Evolutionary conservation across 805 yeast species (phyloP).

Genomic region (Teunomyces gatunensis): DNA sequence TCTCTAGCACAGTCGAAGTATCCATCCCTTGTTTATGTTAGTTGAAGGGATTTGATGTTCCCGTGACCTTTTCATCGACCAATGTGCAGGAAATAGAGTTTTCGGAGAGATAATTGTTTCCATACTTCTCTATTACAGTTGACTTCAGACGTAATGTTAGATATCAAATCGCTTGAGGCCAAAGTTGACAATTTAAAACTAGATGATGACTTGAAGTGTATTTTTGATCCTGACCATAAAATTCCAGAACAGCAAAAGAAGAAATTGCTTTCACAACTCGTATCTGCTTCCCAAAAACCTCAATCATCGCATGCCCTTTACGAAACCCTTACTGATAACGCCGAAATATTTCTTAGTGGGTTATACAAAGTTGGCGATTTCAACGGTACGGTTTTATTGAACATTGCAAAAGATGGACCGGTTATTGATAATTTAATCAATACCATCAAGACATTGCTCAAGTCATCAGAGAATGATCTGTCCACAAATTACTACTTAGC

Average conservation of each 20-base stretch:
- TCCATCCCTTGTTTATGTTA: conserved; percentile 54
- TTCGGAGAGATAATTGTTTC: neutral
- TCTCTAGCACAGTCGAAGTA: conserved; percentile 68
- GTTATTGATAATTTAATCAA: conserved; percentile 8
- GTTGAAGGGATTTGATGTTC: neutral
- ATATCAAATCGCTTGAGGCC: neutral
- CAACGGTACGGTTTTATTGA: conserved; percentile 14
- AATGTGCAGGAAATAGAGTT: neutral
- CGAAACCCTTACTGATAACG: conserved; percentile 16
- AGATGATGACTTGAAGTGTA: neutral
- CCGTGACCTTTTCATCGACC: neutral
- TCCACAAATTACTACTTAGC: conserved; percentile 10
- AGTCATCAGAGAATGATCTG: neutral
- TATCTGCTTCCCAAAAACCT: conserved; percentile 5
- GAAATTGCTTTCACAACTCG: neutral
- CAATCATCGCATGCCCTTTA: conserved; percentile 10
- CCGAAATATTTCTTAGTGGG: conserved; percentile 14
- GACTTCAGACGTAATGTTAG: neutral
- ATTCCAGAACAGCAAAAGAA: neutral
- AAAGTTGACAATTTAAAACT: neutral
- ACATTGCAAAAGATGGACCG: conserved; percentile 6
- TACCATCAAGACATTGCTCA: conserved; percentile 5
- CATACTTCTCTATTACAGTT: no score
- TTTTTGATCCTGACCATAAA: neutral
- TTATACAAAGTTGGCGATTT: conserved; percentile 14